Base-by-base conservation (phyloP, 2,329 filamentous ascomycete genomes). In the Claviceps lovelessii region DNA sequence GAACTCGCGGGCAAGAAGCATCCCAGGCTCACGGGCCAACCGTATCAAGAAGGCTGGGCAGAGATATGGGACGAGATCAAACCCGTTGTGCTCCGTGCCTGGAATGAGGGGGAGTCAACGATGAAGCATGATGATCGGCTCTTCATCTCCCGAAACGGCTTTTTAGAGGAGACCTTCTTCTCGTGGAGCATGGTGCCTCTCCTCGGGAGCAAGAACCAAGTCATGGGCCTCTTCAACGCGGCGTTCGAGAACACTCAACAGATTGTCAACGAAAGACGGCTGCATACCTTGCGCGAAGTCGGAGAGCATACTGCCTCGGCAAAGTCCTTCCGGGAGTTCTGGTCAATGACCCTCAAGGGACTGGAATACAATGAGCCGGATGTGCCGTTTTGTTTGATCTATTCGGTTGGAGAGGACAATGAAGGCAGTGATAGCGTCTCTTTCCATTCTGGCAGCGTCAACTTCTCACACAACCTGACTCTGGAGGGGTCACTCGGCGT, bases 91-190 rank as follows among this genome's bases (percentile, higher is more conserved):
- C 72, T 76, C 23, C 80, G 74, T 57, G 87, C 86, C 0, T 79
- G 77, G 65, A 68, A 77, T 46, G 84, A 81, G 3, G 88, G 86
- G 0, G 82, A 88, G 68, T 84, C 86, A 0, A 88, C 83, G 0
- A 87, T 90, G 84, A 90, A 89, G 65, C 83, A 89, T 59, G 86
- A 90, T 61, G 86, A 90, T 58, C 81, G 81, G 54, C 72, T 90
- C 1, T 88, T 90, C 62, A 76, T 91, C 35, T 73, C 76, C 49
- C 79, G 86, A 13, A 79, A 80, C 57, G 79, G 81, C 1, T 88
- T 79, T 57, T 68, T 88, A 1, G 86, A 93, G 67, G 87, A 91
- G 64, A 82, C 85, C 0, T 90, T 86, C 64, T 90, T 90, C 65
- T 86, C 84, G 13, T 90, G 86, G 86, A 86, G 82, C 0, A 81